phyloP scores from a whole-genome alignment of 371 early-diverging fungal species.

The Syncephalastrum racemosum region DNA sequence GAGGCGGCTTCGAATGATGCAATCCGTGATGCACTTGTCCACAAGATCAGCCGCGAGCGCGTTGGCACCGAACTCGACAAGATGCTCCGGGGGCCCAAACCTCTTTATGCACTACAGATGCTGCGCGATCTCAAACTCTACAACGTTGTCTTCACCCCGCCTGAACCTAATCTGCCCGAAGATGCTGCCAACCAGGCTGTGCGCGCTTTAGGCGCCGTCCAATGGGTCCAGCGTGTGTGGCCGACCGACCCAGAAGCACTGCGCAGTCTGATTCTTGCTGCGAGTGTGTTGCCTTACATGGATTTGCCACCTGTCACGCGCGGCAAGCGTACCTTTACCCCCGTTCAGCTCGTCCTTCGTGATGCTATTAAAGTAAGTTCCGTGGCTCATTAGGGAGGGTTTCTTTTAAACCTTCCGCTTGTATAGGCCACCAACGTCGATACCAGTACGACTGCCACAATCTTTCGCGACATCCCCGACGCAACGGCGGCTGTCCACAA shows the following conservation, averaged over 20 bases:
- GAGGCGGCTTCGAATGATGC: slow-evolving; percentile 59
- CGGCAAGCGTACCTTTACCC: not conserved
- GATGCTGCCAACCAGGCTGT: slow-evolving; percentile 33
- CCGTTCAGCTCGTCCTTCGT: slow-evolving; percentile 36
- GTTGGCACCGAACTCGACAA: slow-evolving; percentile 95
- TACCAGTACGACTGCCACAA: slow-evolving; percentile 38
- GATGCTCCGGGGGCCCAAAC: slow-evolving; percentile 78
- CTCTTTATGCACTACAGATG: slow-evolving; percentile 52
- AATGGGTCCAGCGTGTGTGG: slow-evolving; percentile 32
- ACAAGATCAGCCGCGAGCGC: slow-evolving; percentile 95
- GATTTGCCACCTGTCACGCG: not conserved
- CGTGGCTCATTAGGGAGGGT: too few relatives aligned
- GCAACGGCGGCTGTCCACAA: slow-evolving; percentile 18
- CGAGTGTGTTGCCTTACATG: too few relatives aligned
- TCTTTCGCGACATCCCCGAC: slow-evolving; percentile 38
- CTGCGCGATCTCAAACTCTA: slow-evolving; percentile 55
- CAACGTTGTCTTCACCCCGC: slow-evolving; percentile 55
- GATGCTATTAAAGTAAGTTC: slow-evolving; percentile 40
- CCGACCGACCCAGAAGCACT: slow-evolving; percentile 10
- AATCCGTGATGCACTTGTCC: slow-evolving; percentile 68
- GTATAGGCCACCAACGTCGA: slow-evolving; percentile 38
- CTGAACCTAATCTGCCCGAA: slow-evolving; percentile 26
- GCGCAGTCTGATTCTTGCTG: too few relatives aligned
- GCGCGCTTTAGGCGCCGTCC: slow-evolving; percentile 43
- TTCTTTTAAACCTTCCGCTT: too few relatives aligned